Evolutionary conservation across 2,329 filamentous ascomycete species (phyloP), one percentile per base, ranked within the genome.

Genomic region (Exophiala oligosperma): DNA sequence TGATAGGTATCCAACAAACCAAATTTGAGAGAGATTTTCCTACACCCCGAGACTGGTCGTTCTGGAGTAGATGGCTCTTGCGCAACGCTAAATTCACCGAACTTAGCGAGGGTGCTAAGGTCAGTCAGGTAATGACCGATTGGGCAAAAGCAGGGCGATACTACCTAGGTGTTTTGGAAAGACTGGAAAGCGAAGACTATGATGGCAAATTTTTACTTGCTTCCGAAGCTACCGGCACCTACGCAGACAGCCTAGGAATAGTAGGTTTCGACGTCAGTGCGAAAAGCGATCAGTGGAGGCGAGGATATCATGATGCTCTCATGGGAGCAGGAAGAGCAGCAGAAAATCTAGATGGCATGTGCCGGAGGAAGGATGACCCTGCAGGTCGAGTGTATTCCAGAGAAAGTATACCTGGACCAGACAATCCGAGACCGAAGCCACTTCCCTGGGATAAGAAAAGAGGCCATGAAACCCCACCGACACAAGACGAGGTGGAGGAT

Each of bases 271-370:
- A 96, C 70, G 78, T 94, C 56, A 84, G 84, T 1, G 81, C 75
- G 5, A 96, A 92, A 77, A 88, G 86, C 62, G 91, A 95, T 73
- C 80, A 88, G 50, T 97, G 92, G 93, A 81, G 88, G 67, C 81
- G 90, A 55, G 92, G 91, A 1, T 97, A 97, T 74, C 92, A 88
- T 68, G 86, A 95, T 68, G 82, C 87, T 2, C 76, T 97, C 48
- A 90, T 97, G 84, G 81, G 88, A 9, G 84, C 85, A 59, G 92
- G 88, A 0, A 84, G 84, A 64, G 85, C 87, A 0, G 86, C 91
- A 3, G 92, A 97, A 74, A 85, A 92, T 65, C 76, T 95, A 24
- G 90, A 96, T 63, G 89, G 88, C 49, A 79, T 82, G 44, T 91
- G 96, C 72, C 84, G 75, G 46, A 87, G 81, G 7, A 81, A 85